A percentile compares a stretch with the other conserved stretches of the same genome.
These are phyloP conservation scores for Talaromyces sp. DNA, from an alignment of 2,329 filamentous ascomycete species.

Conservation along the genomic window DNA sequence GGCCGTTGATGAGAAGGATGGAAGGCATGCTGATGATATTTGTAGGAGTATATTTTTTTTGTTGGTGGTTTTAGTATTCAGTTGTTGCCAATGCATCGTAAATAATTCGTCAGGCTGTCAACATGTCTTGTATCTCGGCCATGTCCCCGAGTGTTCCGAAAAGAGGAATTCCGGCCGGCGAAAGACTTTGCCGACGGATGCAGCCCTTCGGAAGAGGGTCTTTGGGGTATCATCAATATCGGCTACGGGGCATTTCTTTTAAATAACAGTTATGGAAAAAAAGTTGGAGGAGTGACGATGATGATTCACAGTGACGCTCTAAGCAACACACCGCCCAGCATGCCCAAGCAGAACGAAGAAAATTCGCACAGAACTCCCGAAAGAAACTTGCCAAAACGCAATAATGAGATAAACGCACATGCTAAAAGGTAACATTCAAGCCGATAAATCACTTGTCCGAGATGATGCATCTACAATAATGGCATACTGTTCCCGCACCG, in stretches of 20 bases:
- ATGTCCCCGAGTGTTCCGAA: background rate
- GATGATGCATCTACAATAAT: background rate
- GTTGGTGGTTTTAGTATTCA: background rate
- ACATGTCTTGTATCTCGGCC: background rate
- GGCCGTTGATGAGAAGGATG: conserved; percentile 74
- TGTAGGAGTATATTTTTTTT: too few species aligned
- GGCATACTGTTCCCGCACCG: conserved; percentile 7
- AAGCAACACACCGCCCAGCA: background rate
- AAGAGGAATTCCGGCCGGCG: background rate
- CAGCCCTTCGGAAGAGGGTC: background rate
- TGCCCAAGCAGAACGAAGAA: too few species aligned
- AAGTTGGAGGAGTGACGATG: too few species aligned
- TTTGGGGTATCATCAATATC: background rate
- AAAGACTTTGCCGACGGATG: conserved; percentile 6
- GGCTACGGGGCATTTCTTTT: background rate
- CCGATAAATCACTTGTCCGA: background rate
- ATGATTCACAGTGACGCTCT: background rate
- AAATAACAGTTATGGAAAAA: background rate
- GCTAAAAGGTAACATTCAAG: background rate
- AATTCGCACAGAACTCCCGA: background rate
- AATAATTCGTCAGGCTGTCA: background rate
- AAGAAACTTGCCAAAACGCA: background rate
- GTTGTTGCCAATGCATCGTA: background rate
- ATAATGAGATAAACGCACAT: background rate
- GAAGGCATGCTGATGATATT: conserved; percentile 14